Conservation (phyloP, 257 asterid species). For the Prunella vulgaris region DNA sequence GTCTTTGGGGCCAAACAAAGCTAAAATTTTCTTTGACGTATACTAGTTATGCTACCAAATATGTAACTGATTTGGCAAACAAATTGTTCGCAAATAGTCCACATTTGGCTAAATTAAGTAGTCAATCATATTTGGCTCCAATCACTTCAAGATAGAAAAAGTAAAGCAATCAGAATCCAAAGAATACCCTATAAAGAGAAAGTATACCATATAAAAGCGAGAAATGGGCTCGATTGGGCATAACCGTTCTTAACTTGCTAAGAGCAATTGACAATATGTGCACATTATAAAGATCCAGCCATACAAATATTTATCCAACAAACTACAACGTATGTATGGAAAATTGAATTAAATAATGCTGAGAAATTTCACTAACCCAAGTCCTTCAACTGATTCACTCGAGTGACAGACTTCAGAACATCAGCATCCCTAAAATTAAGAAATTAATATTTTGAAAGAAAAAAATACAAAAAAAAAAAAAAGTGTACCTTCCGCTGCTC, state of each 20-base stretch:
- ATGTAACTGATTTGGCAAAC: background rate
- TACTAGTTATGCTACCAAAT: background rate
- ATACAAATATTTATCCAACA: background rate
- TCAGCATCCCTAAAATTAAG: slow-evolving; percentile 65
- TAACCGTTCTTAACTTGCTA: background rate
- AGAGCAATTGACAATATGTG: background rate
- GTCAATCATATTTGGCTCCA: background rate
- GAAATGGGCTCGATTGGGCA: background rate
- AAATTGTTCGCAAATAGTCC: background rate
- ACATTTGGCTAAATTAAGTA: background rate
- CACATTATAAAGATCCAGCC: background rate
- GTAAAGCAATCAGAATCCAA: background rate
- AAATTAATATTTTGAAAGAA: background rate
- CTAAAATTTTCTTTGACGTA: background rate
- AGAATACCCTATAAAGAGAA: background rate
- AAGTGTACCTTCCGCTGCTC: slow-evolving; percentile 79
- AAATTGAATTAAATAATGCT: background rate
- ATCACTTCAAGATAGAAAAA: background rate
- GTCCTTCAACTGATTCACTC: slow-evolving; percentile 89
- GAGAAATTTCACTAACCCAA: slow-evolving; percentile 50
- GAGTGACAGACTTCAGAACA: slow-evolving; percentile 69
- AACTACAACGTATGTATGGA: background rate
- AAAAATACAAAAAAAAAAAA: background rate
- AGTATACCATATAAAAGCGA: background rate
- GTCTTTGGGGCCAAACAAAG: background rate